phyloP scores from a whole-genome alignment of 768 basidiomycete species.

The Podaxis pistillaris region DNA sequence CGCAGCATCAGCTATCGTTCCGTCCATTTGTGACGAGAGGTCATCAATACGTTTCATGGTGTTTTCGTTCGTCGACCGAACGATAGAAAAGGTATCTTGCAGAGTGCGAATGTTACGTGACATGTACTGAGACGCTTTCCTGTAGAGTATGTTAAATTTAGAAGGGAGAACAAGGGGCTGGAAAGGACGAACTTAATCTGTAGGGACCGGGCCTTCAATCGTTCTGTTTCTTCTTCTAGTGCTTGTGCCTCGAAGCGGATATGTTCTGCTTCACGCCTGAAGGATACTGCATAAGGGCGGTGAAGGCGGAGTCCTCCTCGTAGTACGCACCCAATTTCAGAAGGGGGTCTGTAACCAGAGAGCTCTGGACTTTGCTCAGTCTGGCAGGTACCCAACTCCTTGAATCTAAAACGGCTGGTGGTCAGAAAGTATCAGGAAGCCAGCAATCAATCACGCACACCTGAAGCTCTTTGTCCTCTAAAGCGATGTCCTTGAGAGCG shows the following conservation, averaged over 20 bases:
- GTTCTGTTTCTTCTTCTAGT: slow-evolving; percentile 25
- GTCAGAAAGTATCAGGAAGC: not conserved
- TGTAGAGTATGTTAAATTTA: not conserved
- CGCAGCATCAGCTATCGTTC: not conserved
- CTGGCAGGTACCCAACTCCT: not conserved
- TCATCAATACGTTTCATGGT: slow-evolving; percentile 1
- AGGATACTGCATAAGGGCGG: not conserved
- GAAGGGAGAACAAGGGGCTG: not conserved
- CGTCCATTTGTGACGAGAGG: slow-evolving; percentile 8
- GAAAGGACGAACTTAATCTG: slow-evolving; percentile 26
- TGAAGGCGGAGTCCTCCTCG: not conserved
- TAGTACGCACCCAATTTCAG: not conserved
- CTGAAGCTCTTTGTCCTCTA: slow-evolving; percentile 29
- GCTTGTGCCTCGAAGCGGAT: slow-evolving; percentile 26
- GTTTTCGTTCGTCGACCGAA: not conserved
- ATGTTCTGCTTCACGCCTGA: slow-evolving; percentile 24
- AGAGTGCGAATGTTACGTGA: not conserved
- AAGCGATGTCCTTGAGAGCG: slow-evolving; percentile 27
- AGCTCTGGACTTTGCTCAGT: not conserved
- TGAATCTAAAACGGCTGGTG: not conserved
- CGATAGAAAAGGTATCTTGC: not conserved
- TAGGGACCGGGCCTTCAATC: slow-evolving; percentile 27
- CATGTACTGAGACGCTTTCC: not conserved
- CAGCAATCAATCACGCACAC: slow-evolving; percentile 20
- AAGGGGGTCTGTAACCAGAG: not conserved